These are phyloP conservation scores for Rhizophora apiculata DNA, from an alignment of 345 rosid species.

Conservation along the genomic window DNA sequence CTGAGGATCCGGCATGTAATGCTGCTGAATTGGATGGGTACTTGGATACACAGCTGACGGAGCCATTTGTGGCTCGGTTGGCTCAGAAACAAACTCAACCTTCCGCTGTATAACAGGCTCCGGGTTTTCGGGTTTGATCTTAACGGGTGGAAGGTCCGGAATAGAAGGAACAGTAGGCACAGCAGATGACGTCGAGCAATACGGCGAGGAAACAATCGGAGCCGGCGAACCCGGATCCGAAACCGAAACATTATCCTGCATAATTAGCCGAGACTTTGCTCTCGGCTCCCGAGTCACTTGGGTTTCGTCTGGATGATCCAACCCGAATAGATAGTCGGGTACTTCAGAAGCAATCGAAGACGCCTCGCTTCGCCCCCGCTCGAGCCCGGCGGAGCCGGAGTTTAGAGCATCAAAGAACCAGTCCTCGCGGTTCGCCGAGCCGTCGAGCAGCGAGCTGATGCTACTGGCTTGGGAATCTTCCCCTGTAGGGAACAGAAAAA, in stretches of 20 bases:
- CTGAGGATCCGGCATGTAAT: slow-evolving; percentile 48
- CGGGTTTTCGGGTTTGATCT: slow-evolving; percentile 57
- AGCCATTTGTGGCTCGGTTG: slow-evolving; percentile 32
- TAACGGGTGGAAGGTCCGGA: slow-evolving; percentile 70
- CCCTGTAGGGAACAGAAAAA: slow-evolving; percentile 61
- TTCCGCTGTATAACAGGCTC: slow-evolving; percentile 27
- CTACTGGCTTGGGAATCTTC: slow-evolving; percentile 68
- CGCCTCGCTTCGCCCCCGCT: slow-evolving; percentile 75
- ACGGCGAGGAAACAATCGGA: slow-evolving; percentile 65
- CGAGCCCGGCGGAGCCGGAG: slow-evolving; percentile 52
- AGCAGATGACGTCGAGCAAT: slow-evolving; percentile 62
- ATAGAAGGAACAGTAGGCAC: slow-evolving; percentile 40
- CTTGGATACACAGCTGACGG: slow-evolving; percentile 47
- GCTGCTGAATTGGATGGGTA: slow-evolving; percentile 43
- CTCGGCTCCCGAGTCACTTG: slow-evolving; percentile 49
- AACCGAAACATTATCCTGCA: slow-evolving; percentile 54
- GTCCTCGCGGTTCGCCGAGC: slow-evolving; percentile 74
- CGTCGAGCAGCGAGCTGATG: slow-evolving; percentile 81
- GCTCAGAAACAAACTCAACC: slow-evolving; percentile 17
- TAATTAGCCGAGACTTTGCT: slow-evolving; percentile 32
- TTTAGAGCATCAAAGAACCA: slow-evolving; percentile 94
- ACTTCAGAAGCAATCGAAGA: slow-evolving; percentile 85
- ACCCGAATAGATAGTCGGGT: slow-evolving; percentile 86
- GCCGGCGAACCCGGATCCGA: slow-evolving; percentile 93
- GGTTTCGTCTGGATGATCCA: slow-evolving; percentile 67